Evolutionary conservation across 345 rosid species (phyloP).

Genomic region (Brassica cretica): DNA sequence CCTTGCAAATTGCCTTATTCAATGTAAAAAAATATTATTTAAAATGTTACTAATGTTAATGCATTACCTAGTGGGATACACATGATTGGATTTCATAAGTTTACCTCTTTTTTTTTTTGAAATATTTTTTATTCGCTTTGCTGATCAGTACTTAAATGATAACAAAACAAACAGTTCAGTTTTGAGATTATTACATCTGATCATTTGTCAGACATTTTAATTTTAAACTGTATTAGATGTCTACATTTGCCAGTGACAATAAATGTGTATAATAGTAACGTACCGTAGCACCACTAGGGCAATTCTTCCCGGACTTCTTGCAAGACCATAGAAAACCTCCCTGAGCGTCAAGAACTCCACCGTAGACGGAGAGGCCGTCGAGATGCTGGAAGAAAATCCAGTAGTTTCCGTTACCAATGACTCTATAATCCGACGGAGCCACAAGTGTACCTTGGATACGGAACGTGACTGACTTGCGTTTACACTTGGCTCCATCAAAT

Average conservation of each 20-base stretch:
- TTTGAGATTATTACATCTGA: neutral
- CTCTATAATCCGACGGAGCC: slow-evolving; percentile 58
- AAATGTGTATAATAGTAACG: slow-evolving; percentile 1
- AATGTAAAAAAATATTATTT: neutral
- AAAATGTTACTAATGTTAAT: neutral
- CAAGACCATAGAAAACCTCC: slow-evolving; percentile 73
- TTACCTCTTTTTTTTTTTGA: neutral
- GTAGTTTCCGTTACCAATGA: slow-evolving; percentile 41
- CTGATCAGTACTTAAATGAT: neutral
- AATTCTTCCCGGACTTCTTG: slow-evolving; percentile 52
- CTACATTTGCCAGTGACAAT: neutral
- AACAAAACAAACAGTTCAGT: slow-evolving; percentile 5
- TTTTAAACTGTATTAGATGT: neutral
- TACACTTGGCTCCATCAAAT: slow-evolving; percentile 60
- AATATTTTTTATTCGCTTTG: neutral
- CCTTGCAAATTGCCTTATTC: slow-evolving; percentile 8
- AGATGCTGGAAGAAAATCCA: slow-evolving; percentile 58
- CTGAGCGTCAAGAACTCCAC: slow-evolving; percentile 65
- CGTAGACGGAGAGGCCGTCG: slow-evolving; percentile 50
- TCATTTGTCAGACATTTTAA: neutral
- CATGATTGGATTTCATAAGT: neutral
- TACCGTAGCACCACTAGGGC: slow-evolving; percentile 76
- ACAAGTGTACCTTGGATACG: slow-evolving; percentile 61
- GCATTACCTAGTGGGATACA: neutral
- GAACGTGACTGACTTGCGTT: slow-evolving; percentile 47